Conservation (phyloP, 768 basidiomycete species). For the Russula sp. region DNA sequence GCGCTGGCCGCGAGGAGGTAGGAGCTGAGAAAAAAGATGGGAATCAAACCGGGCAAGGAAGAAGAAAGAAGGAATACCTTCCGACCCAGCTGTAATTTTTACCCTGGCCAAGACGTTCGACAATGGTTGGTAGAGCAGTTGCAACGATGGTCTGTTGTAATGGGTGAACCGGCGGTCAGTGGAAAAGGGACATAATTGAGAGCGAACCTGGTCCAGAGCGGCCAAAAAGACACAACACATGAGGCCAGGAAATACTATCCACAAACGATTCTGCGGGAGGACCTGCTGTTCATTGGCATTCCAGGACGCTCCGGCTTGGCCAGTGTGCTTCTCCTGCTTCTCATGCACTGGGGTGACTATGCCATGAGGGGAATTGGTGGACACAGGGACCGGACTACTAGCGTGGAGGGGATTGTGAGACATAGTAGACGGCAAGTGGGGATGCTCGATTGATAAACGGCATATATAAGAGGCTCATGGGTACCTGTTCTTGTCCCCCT, state of each 20-base stretch:
- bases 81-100: conserved; percentile 52
- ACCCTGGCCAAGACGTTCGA: conserved; percentile 44
- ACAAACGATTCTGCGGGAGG: conserved; percentile 44
- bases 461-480: too few relatives aligned
- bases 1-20: conserved; percentile 70
- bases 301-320: conserved; percentile 40
- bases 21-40: conserved; percentile 45
- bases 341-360: not conserved
- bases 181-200: not conserved
- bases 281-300: conserved; percentile 42
- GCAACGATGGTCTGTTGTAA: conserved; percentile 44
- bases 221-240: conserved; percentile 47
- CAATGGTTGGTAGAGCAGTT: conserved; percentile 52
- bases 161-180: not conserved
- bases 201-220: conserved; percentile 46
- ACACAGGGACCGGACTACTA: not conserved
- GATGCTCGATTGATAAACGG: not conserved
- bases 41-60: not conserved
- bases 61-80: conserved; percentile 35
- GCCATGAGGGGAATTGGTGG: not conserved
- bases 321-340: conserved; percentile 6
- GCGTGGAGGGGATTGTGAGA: not conserved
- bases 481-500: not conserved
- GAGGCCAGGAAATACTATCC: conserved; percentile 45
- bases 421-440: not conserved